Percentiles rank a stretch among this genome's conserved stretches.
Evolutionary conservation across 805 yeast genomes (phyloP).

Genomic region (Ogataea trehaloabstinens): DNA sequence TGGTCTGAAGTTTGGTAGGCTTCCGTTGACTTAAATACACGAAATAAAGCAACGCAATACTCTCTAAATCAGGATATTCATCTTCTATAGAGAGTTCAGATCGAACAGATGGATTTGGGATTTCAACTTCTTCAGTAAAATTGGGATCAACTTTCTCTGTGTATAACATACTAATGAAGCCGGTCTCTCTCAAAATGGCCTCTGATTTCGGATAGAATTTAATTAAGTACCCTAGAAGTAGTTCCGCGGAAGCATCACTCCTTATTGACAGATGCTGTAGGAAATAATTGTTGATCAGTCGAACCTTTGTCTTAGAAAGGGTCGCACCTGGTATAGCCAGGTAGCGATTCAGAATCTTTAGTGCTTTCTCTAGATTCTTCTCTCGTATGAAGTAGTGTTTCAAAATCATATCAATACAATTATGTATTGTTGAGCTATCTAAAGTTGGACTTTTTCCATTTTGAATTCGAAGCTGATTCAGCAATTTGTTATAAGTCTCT

Average conservation of each 20-base stretch:
- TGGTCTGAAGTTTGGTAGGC: constrained; percentile 12
- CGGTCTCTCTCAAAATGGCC: constrained; percentile 6
- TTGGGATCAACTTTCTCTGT: constrained; percentile 3
- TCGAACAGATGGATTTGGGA: constrained; percentile 13
- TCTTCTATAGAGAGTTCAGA: constrained; percentile 10
- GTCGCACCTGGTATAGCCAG: constrained; percentile 2
- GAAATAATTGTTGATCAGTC: constrained; percentile 11
- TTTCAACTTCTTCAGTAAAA: constrained; percentile 7
- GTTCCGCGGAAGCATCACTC: constrained; percentile 9
- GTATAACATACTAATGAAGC: constrained; percentile 15
- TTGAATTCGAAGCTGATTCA: constrained; percentile 10
- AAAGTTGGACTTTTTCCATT: constrained; percentile 10
- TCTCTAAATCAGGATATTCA: constrained; percentile 7
- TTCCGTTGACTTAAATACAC: constrained; percentile 2
- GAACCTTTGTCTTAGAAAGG: neutral
- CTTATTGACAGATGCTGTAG: constrained; percentile 7
- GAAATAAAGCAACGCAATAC: constrained; percentile 8
- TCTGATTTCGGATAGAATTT: constrained; percentile 12
- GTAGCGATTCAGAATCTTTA: constrained; percentile 16
- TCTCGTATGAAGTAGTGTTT: constrained; percentile 11
- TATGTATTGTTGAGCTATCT: constrained; percentile 5
- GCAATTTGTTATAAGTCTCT: constrained; percentile 4
- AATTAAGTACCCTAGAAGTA: constrained; percentile 12
- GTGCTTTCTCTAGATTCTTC: constrained; percentile 11
- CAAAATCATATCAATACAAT: constrained; percentile 10